phyloP scores from a whole-genome alignment of 495 filamentous ascomycete species.

The Alectoria sarmentosa region DNA sequence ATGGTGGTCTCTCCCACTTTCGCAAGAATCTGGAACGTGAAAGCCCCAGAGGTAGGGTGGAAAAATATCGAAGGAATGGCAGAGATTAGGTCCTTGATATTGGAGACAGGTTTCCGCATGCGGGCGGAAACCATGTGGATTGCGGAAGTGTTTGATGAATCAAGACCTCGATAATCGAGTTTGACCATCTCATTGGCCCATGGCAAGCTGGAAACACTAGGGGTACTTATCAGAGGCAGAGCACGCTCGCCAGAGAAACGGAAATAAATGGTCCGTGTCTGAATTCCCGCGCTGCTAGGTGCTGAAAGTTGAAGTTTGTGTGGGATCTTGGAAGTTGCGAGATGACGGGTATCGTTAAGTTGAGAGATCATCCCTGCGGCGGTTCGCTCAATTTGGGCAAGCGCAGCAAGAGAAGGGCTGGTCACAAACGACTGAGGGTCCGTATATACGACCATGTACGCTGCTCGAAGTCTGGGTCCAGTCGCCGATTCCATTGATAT shows the following conservation, averaged over 20 bases:
- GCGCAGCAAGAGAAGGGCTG: constrained; percentile 27
- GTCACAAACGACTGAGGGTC: constrained; percentile 21
- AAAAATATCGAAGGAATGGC: constrained; percentile 53
- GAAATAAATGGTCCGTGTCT: constrained; percentile 36
- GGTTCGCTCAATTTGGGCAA: constrained; percentile 33
- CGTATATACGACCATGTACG: constrained; percentile 26
- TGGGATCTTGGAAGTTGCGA: constrained; percentile 25
- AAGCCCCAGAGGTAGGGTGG: constrained; percentile 39
- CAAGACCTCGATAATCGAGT: constrained; percentile 44
- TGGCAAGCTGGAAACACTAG: constrained; percentile 21
- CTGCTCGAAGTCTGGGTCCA: constrained; percentile 18
- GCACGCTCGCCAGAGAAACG: constrained; percentile 35
- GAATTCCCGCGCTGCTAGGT: constrained; percentile 24
- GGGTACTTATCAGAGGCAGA: constrained; percentile 26
- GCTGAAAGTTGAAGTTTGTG: constrained; percentile 29
- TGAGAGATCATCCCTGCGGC: constrained; percentile 36
- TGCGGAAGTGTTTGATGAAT: constrained; percentile 23
- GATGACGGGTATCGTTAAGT: constrained; percentile 29
- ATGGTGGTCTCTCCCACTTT: constrained; percentile 51
- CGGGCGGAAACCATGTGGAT: constrained; percentile 36
- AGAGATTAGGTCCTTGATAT: constrained; percentile 42
- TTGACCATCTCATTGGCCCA: constrained; percentile 52
- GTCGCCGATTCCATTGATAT: constrained; percentile 9
- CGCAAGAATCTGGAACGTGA: constrained; percentile 51
- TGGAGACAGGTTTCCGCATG: constrained; percentile 32